Conservation (phyloP, 176 grass and related monocot genomes). For the Sorghum bicolor region Sorghum_bicolor_NCBIv3 NC_012878.2:609001-609500, state of each 20-base stretch:
- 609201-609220: constrained; percentile 49
- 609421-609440: not conserved
- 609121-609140: not conserved
- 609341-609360: constrained; percentile 11
- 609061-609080: not conserved
- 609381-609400: constrained; percentile 13
- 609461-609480: constrained; percentile 39
- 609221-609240: constrained; percentile 48
- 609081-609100: not conserved
- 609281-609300: constrained; percentile 39
- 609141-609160: not conserved
- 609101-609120: not conserved
- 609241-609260: constrained; percentile 44
- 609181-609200: constrained; percentile 40
- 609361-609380: not conserved
- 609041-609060: not conserved
- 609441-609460: constrained; percentile 13
- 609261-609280: constrained; percentile 46
- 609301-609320: constrained; percentile 22
- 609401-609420: constrained; percentile 17
- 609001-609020: not conserved
- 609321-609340: not conserved
- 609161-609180: not conserved
- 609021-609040: not conserved
- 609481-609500: constrained; percentile 26